Base-by-base conservation (phyloP, 2,329 filamentous ascomycete genomes). In the Colletotrichum noveboracense region DNA sequence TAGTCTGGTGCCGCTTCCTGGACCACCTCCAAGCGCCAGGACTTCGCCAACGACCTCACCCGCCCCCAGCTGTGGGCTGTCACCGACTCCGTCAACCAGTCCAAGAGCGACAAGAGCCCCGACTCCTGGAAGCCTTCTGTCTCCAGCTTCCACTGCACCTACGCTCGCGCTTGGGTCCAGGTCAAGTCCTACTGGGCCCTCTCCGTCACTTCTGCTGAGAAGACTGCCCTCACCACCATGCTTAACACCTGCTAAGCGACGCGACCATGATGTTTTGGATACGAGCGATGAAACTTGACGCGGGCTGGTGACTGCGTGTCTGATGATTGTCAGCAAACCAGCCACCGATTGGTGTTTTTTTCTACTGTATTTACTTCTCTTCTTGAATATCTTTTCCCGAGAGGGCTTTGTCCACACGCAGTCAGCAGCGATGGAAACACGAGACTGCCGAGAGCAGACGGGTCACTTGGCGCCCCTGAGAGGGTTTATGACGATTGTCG, bases 31-130 rank as follows among this genome's bases (percentile, higher is more conserved):
- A 88, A 90, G 80, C 91, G 95, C 71, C 86, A 93, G 81, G 82
- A 87, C 5, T 96, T 96, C 81, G 95, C 95, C 78, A 97, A 95
- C 84, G 95, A 97, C 85, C 82, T 96, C 74, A 89, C 86, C 2
- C 90, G 93, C 70, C 95, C 95, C 0, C 94, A 97, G 85, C 89
- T 97, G 34, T 90, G 94, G 85, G 93, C 95, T 38, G 94, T 97
- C 10, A 96, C 94, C 6, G 93, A 94, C 82, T 91, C 90, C 70
- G 92, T 95, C 78, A 97, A 97, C 85, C 87, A 92, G 79, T 78
- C 86, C 38, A 97, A 96, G 88, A 86, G 94, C n/a, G 94, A 96
- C 83, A 86, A 88, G 78, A 92, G 92, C 69, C 94, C 95, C 0
- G 95, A 96, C 80, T 83, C 85, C 13, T 97, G 95, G 94, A 93